Evolutionary conservation across 345 rosid genomes (phyloP).

Genomic region (Citrus mangshanensis): DNA sequence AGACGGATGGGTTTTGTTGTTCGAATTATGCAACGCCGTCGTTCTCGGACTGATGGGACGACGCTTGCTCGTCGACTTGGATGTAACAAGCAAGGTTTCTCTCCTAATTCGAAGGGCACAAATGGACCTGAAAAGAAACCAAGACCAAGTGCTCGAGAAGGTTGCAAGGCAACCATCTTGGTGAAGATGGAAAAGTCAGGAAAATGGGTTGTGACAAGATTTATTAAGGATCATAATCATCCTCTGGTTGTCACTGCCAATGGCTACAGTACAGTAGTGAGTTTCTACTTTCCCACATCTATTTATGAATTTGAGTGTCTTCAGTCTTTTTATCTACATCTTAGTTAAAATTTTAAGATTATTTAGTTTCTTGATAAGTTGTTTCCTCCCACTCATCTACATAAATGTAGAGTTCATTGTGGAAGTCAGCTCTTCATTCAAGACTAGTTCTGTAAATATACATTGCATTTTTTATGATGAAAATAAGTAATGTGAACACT

Average conservation of each 20-base stretch:
- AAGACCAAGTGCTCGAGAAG: constrained; percentile 68
- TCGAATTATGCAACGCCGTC: constrained; percentile 78
- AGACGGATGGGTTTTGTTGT: constrained; percentile 63
- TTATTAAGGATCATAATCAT: constrained; percentile 74
- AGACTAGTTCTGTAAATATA: background rate
- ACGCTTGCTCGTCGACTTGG: constrained; percentile 83
- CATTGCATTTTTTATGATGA: background rate
- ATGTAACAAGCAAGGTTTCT: constrained; percentile 83
- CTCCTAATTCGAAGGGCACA: constrained; percentile 41
- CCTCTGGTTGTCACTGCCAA: constrained; percentile 47
- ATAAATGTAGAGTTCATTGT: background rate
- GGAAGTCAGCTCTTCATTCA: background rate
- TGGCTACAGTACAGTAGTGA: constrained; percentile 50
- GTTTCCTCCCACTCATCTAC: background rate
- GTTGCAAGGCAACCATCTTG: constrained; percentile 78
- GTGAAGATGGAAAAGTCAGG: constrained; percentile 78
- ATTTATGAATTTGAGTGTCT: background rate
- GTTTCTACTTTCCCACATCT: constrained; percentile 17
- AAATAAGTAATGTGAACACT: background rate
- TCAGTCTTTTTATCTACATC: background rate
- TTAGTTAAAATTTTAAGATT: background rate
- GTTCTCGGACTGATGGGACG: constrained; percentile 71
- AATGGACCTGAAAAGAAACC: constrained; percentile 53
- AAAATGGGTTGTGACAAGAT: constrained; percentile 83
- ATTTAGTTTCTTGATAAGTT: constrained; percentile 2